A percentile compares a stretch with the other conserved stretches of the same genome.
phyloP scores from a whole-genome alignment of 2,329 filamentous ascomycete species.

The Cryphonectria carpinicola region DNA sequence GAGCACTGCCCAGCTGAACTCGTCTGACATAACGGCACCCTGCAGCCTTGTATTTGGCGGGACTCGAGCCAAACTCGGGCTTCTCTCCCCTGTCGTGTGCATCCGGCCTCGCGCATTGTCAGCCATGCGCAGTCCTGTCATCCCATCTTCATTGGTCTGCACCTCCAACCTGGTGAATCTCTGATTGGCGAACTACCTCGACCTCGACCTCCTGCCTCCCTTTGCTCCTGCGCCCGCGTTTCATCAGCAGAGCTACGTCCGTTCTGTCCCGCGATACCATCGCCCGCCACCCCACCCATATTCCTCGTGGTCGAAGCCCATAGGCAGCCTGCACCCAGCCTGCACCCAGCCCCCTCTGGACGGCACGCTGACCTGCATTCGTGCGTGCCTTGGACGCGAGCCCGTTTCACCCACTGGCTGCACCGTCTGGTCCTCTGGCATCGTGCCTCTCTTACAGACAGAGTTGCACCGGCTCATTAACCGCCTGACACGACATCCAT shows the following conservation, averaged over 20 bases:
- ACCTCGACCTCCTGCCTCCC: slow-evolving; percentile 4
- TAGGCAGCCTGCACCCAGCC: not conserved
- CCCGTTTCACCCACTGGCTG: not conserved
- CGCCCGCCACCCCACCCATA: not conserved
- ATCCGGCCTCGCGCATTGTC: slow-evolving; percentile 17
- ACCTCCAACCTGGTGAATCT: slow-evolving; percentile 18
- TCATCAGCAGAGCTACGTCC: not conserved
- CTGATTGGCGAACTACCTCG: slow-evolving; percentile 27
- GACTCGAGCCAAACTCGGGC: not conserved
- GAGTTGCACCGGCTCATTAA: slow-evolving; percentile 13
- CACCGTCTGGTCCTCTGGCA: not conserved
- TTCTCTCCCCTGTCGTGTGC: slow-evolving; percentile 11
- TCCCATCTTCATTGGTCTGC: slow-evolving; percentile 25
- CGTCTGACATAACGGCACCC: not conserved
- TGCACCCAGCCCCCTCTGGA: not conserved
- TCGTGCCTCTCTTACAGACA: not conserved
- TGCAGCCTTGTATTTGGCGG: slow-evolving; percentile 4
- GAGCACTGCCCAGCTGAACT: not conserved
- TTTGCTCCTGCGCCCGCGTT: slow-evolving; percentile 8
- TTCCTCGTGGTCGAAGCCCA: not conserved
- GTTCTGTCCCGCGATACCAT: slow-evolving; percentile 1
- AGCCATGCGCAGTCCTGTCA: slow-evolving; percentile 23
- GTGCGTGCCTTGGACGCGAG: not conserved
- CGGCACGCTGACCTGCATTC: not conserved
- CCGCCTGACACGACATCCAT: slow-evolving; percentile 5